phyloP scores from a whole-genome alignment of 208 protist species.

The Trypanosoma boissoni region DNA sequence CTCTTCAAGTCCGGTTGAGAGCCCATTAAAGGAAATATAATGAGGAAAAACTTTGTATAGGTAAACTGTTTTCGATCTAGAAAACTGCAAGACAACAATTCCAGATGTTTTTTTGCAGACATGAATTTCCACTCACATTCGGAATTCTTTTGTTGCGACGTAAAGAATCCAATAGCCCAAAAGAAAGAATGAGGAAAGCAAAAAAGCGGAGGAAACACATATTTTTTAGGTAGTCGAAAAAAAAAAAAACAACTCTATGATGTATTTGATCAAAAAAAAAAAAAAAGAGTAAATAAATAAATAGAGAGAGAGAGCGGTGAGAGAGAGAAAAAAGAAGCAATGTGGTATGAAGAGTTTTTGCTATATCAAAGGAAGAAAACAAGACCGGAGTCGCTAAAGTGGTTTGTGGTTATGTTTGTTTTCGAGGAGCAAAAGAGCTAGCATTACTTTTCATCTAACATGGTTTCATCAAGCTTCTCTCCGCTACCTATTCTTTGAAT shows the following conservation, averaged over 20 bases:
- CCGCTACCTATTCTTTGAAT: too few species aligned
- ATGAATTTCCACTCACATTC: background rate
- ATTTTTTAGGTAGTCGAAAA: slow-evolving; percentile 4
- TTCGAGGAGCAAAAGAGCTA: too few species aligned
- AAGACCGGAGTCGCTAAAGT: background rate
- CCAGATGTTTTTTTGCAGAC: background rate
- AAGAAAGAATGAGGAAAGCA: background rate
- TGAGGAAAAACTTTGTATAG: background rate
- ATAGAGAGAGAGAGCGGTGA: slow-evolving; percentile 5
- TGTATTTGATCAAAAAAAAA: slow-evolving; percentile 12
- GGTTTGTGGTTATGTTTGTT: too few species aligned
- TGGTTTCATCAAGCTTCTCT: too few species aligned
- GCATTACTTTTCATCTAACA: too few species aligned
- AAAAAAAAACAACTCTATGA: too few species aligned
- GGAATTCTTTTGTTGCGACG: background rate
- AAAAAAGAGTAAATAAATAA: slow-evolving; percentile 16
- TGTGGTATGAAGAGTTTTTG: background rate
- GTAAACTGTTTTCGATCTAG: background rate
- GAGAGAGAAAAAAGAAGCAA: slow-evolving; percentile 14
- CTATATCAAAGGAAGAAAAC: background rate
- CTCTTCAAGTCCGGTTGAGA: slow-evolving; percentile 94
- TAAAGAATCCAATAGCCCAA: background rate
- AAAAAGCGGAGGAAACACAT: background rate
- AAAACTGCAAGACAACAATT: too few species aligned
- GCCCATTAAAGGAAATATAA: background rate